Percentiles rank a stretch among this genome's conserved stretches.
These are phyloP conservation scores for Candida awuae DNA, from an alignment of 805 yeast species.

Conservation along the genomic window DNA sequence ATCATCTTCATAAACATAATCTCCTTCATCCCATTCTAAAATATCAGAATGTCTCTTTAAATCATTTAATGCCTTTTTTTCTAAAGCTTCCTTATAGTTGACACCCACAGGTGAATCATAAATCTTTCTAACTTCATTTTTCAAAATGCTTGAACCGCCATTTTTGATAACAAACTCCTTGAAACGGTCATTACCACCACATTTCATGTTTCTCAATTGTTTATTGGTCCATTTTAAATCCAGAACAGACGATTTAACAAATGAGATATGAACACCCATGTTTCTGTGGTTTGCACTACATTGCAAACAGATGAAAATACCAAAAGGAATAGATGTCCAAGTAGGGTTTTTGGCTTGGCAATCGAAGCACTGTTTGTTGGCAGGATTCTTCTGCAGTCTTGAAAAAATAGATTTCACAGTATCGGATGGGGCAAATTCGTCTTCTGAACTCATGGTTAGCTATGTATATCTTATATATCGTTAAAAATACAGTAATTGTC, in stretches of 20 bases:
- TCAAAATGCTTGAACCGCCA: slow-evolving; percentile 71
- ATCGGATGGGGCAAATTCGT: slow-evolving; percentile 54
- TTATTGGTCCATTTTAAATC: slow-evolving; percentile 85
- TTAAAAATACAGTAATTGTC: no score
- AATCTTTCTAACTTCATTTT: slow-evolving; percentile 63
- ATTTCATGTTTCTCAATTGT: slow-evolving; percentile 84
- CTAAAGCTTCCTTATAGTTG: slow-evolving; percentile 73
- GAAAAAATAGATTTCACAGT: slow-evolving; percentile 60
- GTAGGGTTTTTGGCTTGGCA: slow-evolving; percentile 93
- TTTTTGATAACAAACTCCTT: slow-evolving; percentile 75
- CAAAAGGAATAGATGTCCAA: slow-evolving; percentile 97
- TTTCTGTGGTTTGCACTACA: slow-evolving; percentile 95
- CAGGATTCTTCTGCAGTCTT: slow-evolving; percentile 53
- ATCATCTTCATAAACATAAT: slow-evolving; percentile 33
- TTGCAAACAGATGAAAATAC: slow-evolving; percentile 84
- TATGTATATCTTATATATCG: not conserved
- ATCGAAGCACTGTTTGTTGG: slow-evolving; percentile 84
- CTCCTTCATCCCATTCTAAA: slow-evolving; percentile 52
- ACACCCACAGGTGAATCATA: slow-evolving; percentile 76
- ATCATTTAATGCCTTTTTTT: slow-evolving; percentile 59
- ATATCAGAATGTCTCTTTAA: slow-evolving; percentile 63
- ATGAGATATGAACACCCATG: slow-evolving; percentile 91
- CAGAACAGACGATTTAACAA: slow-evolving; percentile 84
- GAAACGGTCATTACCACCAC: slow-evolving; percentile 87
- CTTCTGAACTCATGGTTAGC: slow-evolving; percentile 8